Evolutionary conservation across 75 land plant genomes (phyloP).

Genomic region (Pinus taeda): DNA sequence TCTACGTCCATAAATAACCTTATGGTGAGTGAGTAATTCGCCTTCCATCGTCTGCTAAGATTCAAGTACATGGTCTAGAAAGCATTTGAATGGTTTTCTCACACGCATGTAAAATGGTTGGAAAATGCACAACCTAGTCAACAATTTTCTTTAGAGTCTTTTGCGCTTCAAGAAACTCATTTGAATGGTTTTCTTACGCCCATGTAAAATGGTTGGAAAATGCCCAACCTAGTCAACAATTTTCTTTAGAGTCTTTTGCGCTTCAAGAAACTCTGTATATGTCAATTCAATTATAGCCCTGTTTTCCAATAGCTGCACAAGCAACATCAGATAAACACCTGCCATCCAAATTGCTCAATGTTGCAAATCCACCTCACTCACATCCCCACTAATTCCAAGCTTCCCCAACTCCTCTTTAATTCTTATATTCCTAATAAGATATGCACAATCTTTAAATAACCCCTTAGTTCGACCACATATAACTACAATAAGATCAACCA

Average conservation of each 20-base stretch:
- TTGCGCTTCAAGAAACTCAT: too few species aligned
- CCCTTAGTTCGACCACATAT: conserved; percentile 89
- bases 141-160: too few species aligned
- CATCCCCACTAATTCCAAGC: conserved; percentile 69
- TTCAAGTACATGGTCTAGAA: too few species aligned
- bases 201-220: too few species aligned
- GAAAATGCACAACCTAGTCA: too few species aligned
- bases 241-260: conserved; percentile 41
- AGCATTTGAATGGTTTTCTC: too few species aligned
- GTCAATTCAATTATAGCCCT: conserved; percentile 87
- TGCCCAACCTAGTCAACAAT: too few species aligned
- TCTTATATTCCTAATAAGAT: conserved; percentile 60
- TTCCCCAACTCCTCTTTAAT: conserved; percentile 73
- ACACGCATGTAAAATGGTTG: too few species aligned
- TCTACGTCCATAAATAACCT: too few species aligned
- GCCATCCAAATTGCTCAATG: conserved; percentile 87
- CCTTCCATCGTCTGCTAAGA: too few species aligned
- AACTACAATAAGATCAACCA: conserved; percentile 85
- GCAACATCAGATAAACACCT: conserved; percentile 84
- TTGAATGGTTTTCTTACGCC: too few species aligned
- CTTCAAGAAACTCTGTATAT: conserved; percentile 79
- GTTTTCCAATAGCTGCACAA: conserved; percentile 93
- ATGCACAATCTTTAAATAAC: conserved; percentile 74
- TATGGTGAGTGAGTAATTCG: too few species aligned
- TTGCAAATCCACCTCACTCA: conserved; percentile 73